Evolutionary conservation across 345 rosid genomes (phyloP).

Genomic region (thale cress (Arabidopsis thaliana)): DNA sequence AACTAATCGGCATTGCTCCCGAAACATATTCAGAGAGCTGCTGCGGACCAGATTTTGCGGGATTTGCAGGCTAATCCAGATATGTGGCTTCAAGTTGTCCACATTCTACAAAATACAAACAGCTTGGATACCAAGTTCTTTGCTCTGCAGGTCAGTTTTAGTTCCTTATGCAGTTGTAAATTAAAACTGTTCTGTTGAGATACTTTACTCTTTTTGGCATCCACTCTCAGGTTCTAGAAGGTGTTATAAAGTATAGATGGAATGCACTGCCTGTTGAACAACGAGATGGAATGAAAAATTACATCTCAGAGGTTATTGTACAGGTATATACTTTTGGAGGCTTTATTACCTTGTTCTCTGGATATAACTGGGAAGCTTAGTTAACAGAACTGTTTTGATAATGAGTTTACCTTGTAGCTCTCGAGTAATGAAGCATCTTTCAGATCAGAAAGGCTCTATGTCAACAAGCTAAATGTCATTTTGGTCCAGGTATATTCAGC

Average conservation of each 20-base stretch:
- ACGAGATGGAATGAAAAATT: conserved; percentile 99
- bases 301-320: conserved; percentile 97
- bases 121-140: conserved; percentile 94
- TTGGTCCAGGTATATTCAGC: conserved; percentile 79
- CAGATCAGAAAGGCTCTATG: conserved; percentile 85
- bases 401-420: conserved; percentile 55
- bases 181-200: not conserved
- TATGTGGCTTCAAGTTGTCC: conserved; percentile 99
- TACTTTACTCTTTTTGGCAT: conserved; percentile 24
- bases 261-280: conserved; percentile 96
- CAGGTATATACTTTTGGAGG: conserved; percentile 58
- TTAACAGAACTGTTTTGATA: conserved; percentile 13
- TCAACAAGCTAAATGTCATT: conserved; percentile 92
- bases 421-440: conserved; percentile 90
- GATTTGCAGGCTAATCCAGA: conserved; percentile 95
- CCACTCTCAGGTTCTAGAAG: conserved; percentile 82
- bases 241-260: conserved; percentile 99
- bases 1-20: conserved; percentile 27
- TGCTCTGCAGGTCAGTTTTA: conserved; percentile 80
- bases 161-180: conserved; percentile 15
- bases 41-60: conserved; percentile 95
- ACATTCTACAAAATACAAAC: conserved; percentile 77
- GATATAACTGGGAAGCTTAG: not conserved
- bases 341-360: not conserved
- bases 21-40: conserved; percentile 68